Base-by-base conservation (phyloP, 2,329 filamentous ascomycete genomes). In the Sclerotiophoma versabilis region DNA sequence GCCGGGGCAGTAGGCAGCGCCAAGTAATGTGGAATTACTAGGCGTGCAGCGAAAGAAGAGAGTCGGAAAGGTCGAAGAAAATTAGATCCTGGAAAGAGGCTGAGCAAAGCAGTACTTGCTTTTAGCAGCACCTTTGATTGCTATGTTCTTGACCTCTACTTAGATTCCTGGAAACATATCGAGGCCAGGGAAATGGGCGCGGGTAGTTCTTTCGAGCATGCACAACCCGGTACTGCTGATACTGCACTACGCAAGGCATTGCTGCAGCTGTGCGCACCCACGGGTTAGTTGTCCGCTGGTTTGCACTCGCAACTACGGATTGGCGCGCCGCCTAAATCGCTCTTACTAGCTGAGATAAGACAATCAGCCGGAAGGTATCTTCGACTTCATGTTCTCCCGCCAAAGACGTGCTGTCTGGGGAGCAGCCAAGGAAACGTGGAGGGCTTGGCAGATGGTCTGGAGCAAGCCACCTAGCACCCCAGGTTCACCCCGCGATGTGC, bases 391-490 rank as follows among this genome's bases (percentile, higher is more conserved):
- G 22, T 44, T 26, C 46, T 39, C 39, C 45, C 38, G n/a, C 37
- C 50, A 42, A 38, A 50, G 38, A 43, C 20, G 39, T 34, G 48
- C 49, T 42, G 19, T 36, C 32, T 42, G 20, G 38, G 42, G 34
- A 55, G 63, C 57, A 66, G 69, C 68, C 67, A 69, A 73, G 68
- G 29, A n/a, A n/a, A n/a, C n/a, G n/a, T n/a, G n/a, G n/a, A n/a
- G n/a, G 43, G 54, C 70, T 70, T 72, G 65, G 69, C 66, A 46
- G 11, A 53, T 46, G 63, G 69, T 66, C 70, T 73, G 62, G 70
- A 71, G 63, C 68, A 45, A 65, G 69, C 69, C 68, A 70, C 63
- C 59, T 68, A 55, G 57, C 62, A 63, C 60, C 52, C 63, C 61
- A 59, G 51, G 41, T 60, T 50, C 50, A 43, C 56, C 55, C 59